A percentile compares a stretch with the other conserved stretches of the same genome.
These are phyloP conservation scores for Nothophaeocryptopus gaeumannii DNA, from an alignment of 2,329 filamentous ascomycete species.

Conservation along the genomic window DNA sequence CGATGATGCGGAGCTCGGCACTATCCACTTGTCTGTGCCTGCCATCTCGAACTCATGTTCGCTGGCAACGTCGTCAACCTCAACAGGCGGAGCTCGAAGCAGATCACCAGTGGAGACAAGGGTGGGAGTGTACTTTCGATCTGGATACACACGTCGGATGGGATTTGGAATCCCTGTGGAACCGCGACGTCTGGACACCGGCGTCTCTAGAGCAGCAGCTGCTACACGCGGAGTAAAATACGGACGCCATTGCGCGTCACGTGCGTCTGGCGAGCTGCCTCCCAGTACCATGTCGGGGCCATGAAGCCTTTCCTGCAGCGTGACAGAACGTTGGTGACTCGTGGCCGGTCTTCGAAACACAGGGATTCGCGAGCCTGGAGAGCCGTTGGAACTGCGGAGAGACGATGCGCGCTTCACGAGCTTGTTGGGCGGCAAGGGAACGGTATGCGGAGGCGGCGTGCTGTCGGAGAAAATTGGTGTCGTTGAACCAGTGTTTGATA, in stretches of 20 bases:
- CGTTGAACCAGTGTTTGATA: conserved; percentile 54
- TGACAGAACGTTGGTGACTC: conserved; percentile 73
- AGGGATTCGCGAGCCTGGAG: conserved; percentile 59
- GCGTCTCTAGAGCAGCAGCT: conserved; percentile 9
- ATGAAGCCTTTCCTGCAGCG: conserved; percentile 50
- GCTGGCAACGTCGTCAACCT: conserved; percentile 28
- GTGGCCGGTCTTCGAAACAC: conserved; percentile 71
- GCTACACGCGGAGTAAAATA: conserved; percentile 36
- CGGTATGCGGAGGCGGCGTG: conserved; percentile 15
- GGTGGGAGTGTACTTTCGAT: conserved; percentile 35
- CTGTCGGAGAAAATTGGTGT: conserved; percentile 58
- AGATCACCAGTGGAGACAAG: conserved; percentile 32
- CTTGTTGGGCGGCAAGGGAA: conserved; percentile 63
- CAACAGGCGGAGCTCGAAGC: conserved; percentile 23
- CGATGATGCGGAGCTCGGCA: conserved; percentile 27
- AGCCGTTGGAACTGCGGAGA: conserved; percentile 47
- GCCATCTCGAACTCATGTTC: conserved; percentile 18
- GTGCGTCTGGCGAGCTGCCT: conserved; percentile 16
- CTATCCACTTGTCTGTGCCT: conserved; percentile 10
- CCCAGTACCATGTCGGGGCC: conserved; percentile 15
- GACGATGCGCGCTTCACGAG: conserved; percentile 71
- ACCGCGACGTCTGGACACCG: conserved; percentile 23
- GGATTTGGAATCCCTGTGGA: conserved; percentile 39
- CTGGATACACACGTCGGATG: conserved; percentile 36
- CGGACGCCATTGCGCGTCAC: conserved; percentile 31